These are phyloP conservation scores for Fusarium dimerum DNA, from an alignment of 2,329 filamentous ascomycete genomes.

Conservation along the genomic window DNA sequence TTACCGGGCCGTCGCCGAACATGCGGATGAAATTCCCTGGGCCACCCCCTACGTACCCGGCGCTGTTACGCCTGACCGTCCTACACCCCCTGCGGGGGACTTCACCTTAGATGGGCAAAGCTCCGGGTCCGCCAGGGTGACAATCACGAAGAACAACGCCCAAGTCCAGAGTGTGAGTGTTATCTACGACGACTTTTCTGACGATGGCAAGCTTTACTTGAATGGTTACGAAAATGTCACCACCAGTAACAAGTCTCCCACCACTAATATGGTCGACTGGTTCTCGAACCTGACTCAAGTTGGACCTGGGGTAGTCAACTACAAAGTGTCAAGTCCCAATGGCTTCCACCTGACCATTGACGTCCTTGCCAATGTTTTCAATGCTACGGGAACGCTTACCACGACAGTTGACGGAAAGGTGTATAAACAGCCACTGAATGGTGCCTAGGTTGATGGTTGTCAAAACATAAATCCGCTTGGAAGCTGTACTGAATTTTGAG, in stretches of 20 bases:
- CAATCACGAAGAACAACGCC: background rate
- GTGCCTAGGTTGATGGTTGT: too few relatives aligned
- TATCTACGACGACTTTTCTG: background rate
- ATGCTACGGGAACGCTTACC: background rate
- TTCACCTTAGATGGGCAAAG: background rate
- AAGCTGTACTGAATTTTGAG: too few relatives aligned
- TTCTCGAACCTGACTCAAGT: constrained; percentile 38
- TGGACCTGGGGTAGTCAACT: constrained; percentile 30
- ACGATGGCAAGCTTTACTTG: background rate
- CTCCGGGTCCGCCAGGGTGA: background rate
- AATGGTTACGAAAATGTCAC: constrained; percentile 3
- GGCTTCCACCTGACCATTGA: background rate
- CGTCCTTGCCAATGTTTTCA: background rate
- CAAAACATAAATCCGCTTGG: too few relatives aligned
- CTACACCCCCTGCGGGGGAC: background rate
- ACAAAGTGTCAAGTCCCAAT: constrained; percentile 36
- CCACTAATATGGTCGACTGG: constrained; percentile 32
- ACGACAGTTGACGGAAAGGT: background rate
- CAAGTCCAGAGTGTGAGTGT: background rate
- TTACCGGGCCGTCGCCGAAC: background rate
- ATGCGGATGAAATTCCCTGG: background rate
- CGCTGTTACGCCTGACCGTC: too few relatives aligned
- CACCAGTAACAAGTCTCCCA: constrained; percentile 22
- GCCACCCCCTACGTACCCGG: background rate
- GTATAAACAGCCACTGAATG: background rate